Evolutionary conservation across 257 asterid genomes (phyloP).

Genomic region (Solanum piurae): DNA sequence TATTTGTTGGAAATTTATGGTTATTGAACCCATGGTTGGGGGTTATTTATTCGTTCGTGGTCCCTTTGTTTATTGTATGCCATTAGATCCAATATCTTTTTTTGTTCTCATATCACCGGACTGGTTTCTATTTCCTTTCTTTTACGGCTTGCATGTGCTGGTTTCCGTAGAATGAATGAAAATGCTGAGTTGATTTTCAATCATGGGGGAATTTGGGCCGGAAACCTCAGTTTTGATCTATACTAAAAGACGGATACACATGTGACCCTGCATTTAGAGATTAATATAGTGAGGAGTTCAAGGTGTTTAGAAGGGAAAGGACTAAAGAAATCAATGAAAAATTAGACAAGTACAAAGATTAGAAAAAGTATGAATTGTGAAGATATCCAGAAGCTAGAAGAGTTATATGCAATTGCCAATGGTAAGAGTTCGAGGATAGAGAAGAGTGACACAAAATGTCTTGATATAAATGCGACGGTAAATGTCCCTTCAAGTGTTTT

Average conservation of each 20-base stretch:
- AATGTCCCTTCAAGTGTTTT: not conserved
- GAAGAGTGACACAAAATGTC: not conserved
- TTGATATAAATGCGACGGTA: not conserved
- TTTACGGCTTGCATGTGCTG: not conserved
- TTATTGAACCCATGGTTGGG: not conserved
- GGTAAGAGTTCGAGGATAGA: not conserved
- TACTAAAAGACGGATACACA: not conserved
- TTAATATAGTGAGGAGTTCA: not conserved
- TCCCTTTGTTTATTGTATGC: not conserved
- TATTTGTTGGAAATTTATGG: not conserved
- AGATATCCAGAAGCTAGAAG: not conserved
- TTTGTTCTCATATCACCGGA: not conserved
- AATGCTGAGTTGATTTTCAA: not conserved
- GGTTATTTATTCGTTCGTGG: not conserved
- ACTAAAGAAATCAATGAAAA: not conserved
- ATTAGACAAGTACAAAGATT: not conserved
- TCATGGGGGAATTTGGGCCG: not conserved
- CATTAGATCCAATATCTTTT: too few relatives aligned
- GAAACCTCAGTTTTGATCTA: not conserved
- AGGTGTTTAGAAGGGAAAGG: not conserved
- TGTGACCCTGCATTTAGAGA: not conserved
- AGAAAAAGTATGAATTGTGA: not conserved
- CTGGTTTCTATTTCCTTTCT: not conserved
- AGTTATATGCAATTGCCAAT: not conserved
- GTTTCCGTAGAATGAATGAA: not conserved